A percentile compares a stretch with the other conserved stretches of the same genome.
These are phyloP conservation scores for Ophiostoma himal-ulmi DNA, from an alignment of 2,329 filamentous ascomycete genomes.

Conservation along the genomic window DNA sequence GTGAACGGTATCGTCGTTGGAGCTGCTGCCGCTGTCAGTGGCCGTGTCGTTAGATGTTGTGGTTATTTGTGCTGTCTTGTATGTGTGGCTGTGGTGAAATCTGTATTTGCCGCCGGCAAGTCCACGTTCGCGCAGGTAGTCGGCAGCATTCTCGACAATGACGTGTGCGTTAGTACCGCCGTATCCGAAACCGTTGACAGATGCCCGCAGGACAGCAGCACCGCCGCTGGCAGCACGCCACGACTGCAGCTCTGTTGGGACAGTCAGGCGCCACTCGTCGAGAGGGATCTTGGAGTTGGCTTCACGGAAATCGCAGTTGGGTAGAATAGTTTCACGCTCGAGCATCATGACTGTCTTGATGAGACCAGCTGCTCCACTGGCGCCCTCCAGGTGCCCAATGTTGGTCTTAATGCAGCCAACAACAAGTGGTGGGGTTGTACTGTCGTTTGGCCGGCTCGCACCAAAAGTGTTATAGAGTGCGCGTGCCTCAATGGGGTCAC, in stretches of 20 bases:
- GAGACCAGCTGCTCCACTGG: constrained; percentile 41
- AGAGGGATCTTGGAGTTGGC: constrained; percentile 43
- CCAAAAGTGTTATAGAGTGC: constrained; percentile 35
- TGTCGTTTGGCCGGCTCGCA: not conserved
- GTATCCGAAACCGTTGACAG: constrained; percentile 44
- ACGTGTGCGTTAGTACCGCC: constrained; percentile 32
- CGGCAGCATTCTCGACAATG: constrained; percentile 35
- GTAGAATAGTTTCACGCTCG: constrained; percentile 33
- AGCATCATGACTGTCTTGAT: constrained; percentile 39
- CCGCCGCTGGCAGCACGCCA: constrained; percentile 27
- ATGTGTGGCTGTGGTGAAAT: not conserved
- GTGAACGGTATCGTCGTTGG: not conserved
- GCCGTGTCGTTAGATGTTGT: not conserved
- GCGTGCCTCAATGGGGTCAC: constrained; percentile 34
- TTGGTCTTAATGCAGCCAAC: constrained; percentile 37
- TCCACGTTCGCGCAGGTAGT: constrained; percentile 16
- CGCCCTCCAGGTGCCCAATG: constrained; percentile 44
- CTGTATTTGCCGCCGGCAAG: not conserved
- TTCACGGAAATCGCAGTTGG: constrained; percentile 41
- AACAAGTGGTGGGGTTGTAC: not conserved
- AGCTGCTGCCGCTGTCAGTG: not conserved
- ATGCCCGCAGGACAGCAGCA: constrained; percentile 29
- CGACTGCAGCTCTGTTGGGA: constrained; percentile 35
- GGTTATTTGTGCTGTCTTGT: not conserved
- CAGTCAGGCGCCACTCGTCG: constrained; percentile 35